These are phyloP conservation scores for Cystobasidiopsis lactophilus DNA, from an alignment of 768 basidiomycete genomes.

Conservation along the genomic window DNA sequence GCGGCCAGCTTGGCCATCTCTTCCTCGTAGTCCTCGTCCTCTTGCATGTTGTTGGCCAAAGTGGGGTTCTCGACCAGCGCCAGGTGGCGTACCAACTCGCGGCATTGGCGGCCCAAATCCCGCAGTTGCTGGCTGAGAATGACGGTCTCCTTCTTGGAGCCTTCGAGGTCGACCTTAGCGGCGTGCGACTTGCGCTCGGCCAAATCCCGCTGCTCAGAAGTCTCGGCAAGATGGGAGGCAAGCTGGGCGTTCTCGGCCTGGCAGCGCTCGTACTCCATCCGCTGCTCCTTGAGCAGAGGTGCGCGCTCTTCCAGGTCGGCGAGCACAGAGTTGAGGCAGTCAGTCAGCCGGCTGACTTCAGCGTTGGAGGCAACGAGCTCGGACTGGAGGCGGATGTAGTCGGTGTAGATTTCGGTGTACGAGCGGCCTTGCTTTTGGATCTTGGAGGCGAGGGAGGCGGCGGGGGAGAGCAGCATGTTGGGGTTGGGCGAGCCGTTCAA, in stretches of 20 bases:
- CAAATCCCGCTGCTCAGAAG: slow-evolving; percentile 51
- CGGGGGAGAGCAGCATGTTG: slow-evolving; percentile 57
- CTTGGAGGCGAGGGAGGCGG: slow-evolving; percentile 61
- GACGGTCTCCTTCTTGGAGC: slow-evolving; percentile 37
- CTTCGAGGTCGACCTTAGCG: slow-evolving; percentile 13
- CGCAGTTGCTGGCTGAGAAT: slow-evolving; percentile 52
- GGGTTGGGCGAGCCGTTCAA: slow-evolving; percentile 11
- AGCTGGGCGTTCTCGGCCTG: slow-evolving; percentile 59
- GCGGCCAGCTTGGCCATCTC: slow-evolving; percentile 55
- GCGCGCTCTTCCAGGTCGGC: slow-evolving; percentile 82
- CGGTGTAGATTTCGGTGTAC: slow-evolving; percentile 82
- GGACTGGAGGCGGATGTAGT: slow-evolving; percentile 67
- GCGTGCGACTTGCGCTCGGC: slow-evolving; percentile 38
- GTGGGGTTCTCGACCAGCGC: slow-evolving; percentile 63
- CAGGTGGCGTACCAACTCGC: slow-evolving; percentile 52
- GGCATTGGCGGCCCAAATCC: slow-evolving; percentile 68
- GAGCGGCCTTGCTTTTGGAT: slow-evolving; percentile 56
- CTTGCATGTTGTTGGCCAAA: slow-evolving; percentile 31
- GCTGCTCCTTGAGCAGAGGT: slow-evolving; percentile 72
- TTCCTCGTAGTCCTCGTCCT: slow-evolving; percentile 15
- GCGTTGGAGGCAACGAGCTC: slow-evolving; percentile 52
- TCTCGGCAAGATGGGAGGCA: slow-evolving; percentile 51
- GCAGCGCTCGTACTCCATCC: slow-evolving; percentile 64
- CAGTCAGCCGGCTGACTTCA: slow-evolving; percentile 68
- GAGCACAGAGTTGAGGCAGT: slow-evolving; percentile 53